These are phyloP conservation scores for Phytopythium delawarense DNA, from an alignment of 352 stramenopile species.

Conservation along the genomic window DNA sequence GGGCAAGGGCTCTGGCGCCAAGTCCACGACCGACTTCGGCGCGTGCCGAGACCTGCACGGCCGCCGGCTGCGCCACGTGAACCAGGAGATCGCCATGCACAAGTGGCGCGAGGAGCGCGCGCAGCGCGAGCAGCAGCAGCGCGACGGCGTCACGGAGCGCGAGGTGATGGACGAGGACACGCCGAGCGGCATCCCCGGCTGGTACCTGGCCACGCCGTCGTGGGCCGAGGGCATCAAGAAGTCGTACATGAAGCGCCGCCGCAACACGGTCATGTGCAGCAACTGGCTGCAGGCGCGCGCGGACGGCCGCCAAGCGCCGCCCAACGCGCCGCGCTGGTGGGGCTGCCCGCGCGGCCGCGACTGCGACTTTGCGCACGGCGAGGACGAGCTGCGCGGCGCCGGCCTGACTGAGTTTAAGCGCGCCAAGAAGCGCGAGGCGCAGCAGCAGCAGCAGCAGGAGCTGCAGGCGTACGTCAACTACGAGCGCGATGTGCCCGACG, in stretches of 20 bases:
- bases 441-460: slow-evolving; percentile 58
- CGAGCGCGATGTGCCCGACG: slow-evolving; percentile 53
- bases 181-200: slow-evolving; percentile 76
- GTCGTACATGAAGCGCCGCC: slow-evolving; percentile 81
- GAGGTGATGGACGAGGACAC: slow-evolving; percentile 81
- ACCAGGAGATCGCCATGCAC: slow-evolving; percentile 81
- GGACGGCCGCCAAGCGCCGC: slow-evolving; percentile 31
- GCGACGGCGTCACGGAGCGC: slow-evolving; percentile 46
- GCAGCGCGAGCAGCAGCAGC: slow-evolving; percentile 37
- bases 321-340: slow-evolving; percentile 67
- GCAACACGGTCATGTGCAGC: slow-evolving; percentile 73
- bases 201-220: slow-evolving; percentile 78
- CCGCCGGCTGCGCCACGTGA: slow-evolving; percentile 78
- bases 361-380: slow-evolving; percentile 83
- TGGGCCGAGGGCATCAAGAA: slow-evolving; percentile 82
- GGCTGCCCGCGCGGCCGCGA: slow-evolving; percentile 74
- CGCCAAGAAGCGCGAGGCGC: slow-evolving; percentile 52
- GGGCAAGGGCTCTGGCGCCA: slow-evolving; percentile 67
- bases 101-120: slow-evolving; percentile 74
- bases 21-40: slow-evolving; percentile 73
- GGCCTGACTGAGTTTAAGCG: slow-evolving; percentile 66
- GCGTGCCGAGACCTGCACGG: slow-evolving; percentile 79
- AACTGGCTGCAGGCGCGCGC: slow-evolving; percentile 66
- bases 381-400: slow-evolving; percentile 66
- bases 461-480: slow-evolving; percentile 73